These are phyloP conservation scores for Camellia sinensis DNA, from an alignment of 148 eudicot species.

Conservation along the genomic window DNA sequence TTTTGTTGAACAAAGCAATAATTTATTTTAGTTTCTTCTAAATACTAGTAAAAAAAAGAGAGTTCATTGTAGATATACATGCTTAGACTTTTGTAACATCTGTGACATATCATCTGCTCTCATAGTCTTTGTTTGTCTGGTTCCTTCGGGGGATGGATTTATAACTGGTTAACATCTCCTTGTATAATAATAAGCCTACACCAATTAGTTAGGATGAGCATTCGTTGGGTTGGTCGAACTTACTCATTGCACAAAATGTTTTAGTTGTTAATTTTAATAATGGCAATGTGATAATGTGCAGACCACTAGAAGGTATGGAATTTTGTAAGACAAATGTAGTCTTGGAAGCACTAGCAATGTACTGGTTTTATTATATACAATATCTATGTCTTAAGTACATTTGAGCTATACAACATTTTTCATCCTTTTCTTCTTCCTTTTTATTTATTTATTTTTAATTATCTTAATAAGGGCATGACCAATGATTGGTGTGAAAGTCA, in stretches of 20 bases:
- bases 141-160: no score
- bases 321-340: not conserved
- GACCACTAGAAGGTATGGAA: not conserved
- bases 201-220: not conserved
- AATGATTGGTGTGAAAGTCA: no score
- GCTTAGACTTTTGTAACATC: not conserved
- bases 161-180: not conserved
- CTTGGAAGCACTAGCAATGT: not conserved
- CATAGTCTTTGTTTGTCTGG: not conserved
- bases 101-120: not conserved
- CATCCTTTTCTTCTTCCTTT: no score
- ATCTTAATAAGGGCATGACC: no score
- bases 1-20: constrained; percentile 4
- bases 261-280: not conserved
- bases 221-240: not conserved
- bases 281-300: not conserved
- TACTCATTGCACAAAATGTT: not conserved
- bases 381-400: no score
- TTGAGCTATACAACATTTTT: no score
- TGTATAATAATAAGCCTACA: not conserved
- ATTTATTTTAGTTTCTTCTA: not conserved
- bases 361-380: no score
- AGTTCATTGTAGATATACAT: not conserved
- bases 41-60: not conserved
- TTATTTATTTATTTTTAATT: no score